A percentile compares a stretch with the other conserved stretches of the same genome.
Conservation (phyloP, 31 red algal species). For the Asparagopsis taxiformis region DNA sequence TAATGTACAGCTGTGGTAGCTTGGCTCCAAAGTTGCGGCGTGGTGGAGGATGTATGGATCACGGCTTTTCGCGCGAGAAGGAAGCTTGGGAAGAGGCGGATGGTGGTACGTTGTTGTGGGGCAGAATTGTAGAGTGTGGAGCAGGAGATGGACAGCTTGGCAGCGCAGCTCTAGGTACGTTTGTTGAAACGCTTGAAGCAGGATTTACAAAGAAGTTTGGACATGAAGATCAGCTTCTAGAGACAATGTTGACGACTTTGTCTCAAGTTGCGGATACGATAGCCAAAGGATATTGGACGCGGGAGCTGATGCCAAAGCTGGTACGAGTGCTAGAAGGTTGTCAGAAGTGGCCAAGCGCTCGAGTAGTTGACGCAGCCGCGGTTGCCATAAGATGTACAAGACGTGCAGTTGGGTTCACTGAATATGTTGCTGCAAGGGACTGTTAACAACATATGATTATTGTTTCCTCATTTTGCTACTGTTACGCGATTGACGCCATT, state of each 20-base stretch:
- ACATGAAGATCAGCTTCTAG: too few species aligned
- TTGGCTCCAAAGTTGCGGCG: slow-evolving; percentile 90
- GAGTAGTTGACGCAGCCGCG: slow-evolving; percentile 10
- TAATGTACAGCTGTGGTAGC: slow-evolving; percentile 93
- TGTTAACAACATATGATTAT: too few species aligned
- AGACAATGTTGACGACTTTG: too few species aligned
- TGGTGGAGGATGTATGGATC: slow-evolving; percentile 83
- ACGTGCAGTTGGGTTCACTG: slow-evolving; percentile 6
- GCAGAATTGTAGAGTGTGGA: slow-evolving; percentile 25
- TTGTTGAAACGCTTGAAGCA: slow-evolving; percentile 19
- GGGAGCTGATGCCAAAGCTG: slow-evolving; percentile 1
- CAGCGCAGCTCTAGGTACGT: slow-evolving; percentile 5
- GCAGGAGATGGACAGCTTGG: neutral
- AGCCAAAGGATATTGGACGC: too few species aligned
- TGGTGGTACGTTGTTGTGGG: slow-evolving; percentile 72
- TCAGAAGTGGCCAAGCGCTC: slow-evolving; percentile 5
- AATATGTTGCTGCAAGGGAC: slow-evolving; percentile 11
- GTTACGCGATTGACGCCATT: too few species aligned
- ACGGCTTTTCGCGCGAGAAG: slow-evolving; percentile 56
- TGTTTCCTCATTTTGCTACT: too few species aligned
- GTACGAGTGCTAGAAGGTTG: slow-evolving; percentile 6
- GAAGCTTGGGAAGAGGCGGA: slow-evolving; percentile 76
- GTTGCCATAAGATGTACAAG: slow-evolving; percentile 15
- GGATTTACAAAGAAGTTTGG: too few species aligned
- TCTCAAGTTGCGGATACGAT: too few species aligned